These are phyloP conservation scores for Nannizzia gypsea DNA, from an alignment of 2,329 filamentous ascomycete genomes.

Conservation along the genomic window DNA sequence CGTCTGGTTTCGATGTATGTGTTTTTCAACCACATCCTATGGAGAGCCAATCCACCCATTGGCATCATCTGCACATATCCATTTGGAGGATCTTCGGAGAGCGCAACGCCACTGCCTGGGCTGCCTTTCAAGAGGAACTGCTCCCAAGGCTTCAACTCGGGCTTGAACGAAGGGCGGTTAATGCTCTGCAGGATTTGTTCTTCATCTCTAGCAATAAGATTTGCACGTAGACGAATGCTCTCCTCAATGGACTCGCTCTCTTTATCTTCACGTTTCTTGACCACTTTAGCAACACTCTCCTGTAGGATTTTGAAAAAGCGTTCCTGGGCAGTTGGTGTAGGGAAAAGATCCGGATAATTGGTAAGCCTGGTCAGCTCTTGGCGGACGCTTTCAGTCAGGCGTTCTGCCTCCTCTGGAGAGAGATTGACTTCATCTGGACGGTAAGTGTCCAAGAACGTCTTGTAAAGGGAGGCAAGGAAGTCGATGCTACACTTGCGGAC, in stretches of 20 bases:
- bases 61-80: conserved; percentile 10
- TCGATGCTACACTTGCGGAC: conserved; percentile 9
- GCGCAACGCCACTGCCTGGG: conserved; percentile 10
- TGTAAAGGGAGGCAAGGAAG: conserved; percentile 7
- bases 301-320: conserved; percentile 6
- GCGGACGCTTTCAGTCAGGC: not conserved
- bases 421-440: not conserved
- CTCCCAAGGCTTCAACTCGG: conserved; percentile 10
- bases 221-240: conserved; percentile 4
- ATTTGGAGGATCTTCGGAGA: conserved; percentile 5
- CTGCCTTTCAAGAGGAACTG: conserved; percentile 13
- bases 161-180: conserved; percentile 10
- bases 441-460: conserved; percentile 5
- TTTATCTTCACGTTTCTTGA: not conserved
- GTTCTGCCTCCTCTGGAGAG: not conserved
- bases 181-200: conserved; percentile 4
- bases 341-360: conserved; percentile 8
- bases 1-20: no score
- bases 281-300: not conserved
- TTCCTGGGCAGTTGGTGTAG: not conserved
- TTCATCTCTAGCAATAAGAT: conserved; percentile 6
- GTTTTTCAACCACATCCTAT: no score
- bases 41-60: conserved; percentile 8
- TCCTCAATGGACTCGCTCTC: not conserved
- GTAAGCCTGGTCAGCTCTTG: conserved; percentile 5